Base-by-base conservation (phyloP, 805 yeast species). In the Metschnikowia rubicola region DNA sequence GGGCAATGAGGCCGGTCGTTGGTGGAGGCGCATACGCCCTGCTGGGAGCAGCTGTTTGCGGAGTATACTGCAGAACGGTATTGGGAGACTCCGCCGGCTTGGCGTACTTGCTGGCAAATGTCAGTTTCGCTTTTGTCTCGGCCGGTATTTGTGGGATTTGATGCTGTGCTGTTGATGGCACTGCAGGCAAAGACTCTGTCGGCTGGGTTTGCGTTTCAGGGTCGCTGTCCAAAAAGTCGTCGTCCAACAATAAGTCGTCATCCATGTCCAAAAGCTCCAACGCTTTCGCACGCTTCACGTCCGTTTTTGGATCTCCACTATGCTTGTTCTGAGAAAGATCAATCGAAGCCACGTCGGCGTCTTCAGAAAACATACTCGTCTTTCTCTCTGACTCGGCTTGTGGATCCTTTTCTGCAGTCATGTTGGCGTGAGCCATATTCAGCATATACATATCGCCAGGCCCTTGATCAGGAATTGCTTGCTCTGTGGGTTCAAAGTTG, bases 201-300 rank as follows among this genome's bases (percentile, higher is more conserved):
- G 42, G 12, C 21, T 21, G 17, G 17, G 17, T 3, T 15, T 15
- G 35, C 8, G 32, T 35, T 9, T 41, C 51, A 26, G 39, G 50
- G 11, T 49, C 65, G 34, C 66, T 71, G 8, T 67, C 69, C 45
- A 67, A 61, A 39, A 74, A 76, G 33, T 72, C 76, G 15, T 63
- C 73, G 34, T 60, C 63, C 41, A 65, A 52, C 36, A 66, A 52
- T 34, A 66, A 56, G 48, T 67, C 71, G 35, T 64, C 70, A 37
- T 65, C 67, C 51, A 65, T 43, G 31, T 61, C 64, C 50, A 62
- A 47, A 13, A 54, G 35, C 30, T 49, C 54, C 30, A 46, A 50
- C 8, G 42, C 53, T 42, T 50, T 53, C 31, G 43, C 47, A 43
- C 44, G 44, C 35, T 45, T 39, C 9, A 30, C 39, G 2, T 35